Percentiles rank a stretch among this genome's conserved stretches.
Conservation (phyloP, 345 rosid species). For the Aurinia saxatilis region DNA sequence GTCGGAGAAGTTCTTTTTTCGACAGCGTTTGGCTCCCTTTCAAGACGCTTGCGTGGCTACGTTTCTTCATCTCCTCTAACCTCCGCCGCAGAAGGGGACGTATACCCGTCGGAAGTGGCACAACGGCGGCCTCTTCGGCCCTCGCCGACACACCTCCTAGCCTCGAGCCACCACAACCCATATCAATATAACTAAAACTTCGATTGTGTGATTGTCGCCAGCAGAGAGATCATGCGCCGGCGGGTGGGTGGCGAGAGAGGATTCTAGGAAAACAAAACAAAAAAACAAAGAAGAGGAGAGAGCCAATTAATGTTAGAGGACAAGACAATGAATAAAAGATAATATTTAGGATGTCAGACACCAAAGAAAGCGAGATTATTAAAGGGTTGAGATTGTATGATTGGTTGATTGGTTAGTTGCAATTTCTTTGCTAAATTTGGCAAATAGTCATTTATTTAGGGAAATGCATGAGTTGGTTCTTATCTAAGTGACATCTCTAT, state of each 20-base stretch:
- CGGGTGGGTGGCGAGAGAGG: slow-evolving; percentile 1
- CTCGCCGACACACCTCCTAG: slow-evolving; percentile 13
- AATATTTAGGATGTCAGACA: slow-evolving; percentile 2
- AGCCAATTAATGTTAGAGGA: neutral
- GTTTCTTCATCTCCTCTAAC: slow-evolving; percentile 30
- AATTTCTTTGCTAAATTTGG: slow-evolving; percentile 18
- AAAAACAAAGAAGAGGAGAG: neutral
- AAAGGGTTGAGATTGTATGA: slow-evolving; percentile 22
- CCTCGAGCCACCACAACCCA: slow-evolving; percentile 29
- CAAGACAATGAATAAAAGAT: too few relatives aligned
- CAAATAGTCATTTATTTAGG: slow-evolving; percentile 9
- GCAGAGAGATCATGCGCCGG: slow-evolving; percentile 11
- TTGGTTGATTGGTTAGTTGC: slow-evolving; percentile 16
- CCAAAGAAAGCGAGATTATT: slow-evolving; percentile 3
- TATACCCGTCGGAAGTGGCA: slow-evolving; percentile 18
- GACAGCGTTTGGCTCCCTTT: slow-evolving; percentile 28
- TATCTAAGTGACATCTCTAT: slow-evolving; percentile 9
- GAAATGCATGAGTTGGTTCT: slow-evolving; percentile 21
- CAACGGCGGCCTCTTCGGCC: slow-evolving; percentile 6
- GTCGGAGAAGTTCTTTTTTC: slow-evolving; percentile 28
- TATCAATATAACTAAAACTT: slow-evolving; percentile 5
- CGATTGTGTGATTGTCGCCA: slow-evolving; percentile 3
- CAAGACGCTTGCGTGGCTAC: slow-evolving; percentile 24
- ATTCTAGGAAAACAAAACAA: neutral
- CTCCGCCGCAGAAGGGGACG: slow-evolving; percentile 31